Base-by-base conservation (phyloP, 2,329 filamentous ascomycete species). In the Sporothrix luriei region DNA sequence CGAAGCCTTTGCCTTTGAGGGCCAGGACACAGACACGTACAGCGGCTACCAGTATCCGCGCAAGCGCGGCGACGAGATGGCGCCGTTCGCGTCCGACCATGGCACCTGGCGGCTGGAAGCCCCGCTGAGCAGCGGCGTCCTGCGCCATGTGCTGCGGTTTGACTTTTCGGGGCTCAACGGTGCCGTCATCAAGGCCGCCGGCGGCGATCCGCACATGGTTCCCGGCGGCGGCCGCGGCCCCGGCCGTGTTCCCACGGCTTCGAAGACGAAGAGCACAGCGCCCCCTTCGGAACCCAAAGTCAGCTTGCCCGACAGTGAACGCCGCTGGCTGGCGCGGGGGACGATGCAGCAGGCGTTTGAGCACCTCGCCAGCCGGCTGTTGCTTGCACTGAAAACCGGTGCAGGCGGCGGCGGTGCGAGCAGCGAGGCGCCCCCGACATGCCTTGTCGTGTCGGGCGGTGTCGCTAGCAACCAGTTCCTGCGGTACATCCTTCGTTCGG, bases 391-490 rank as follows among this genome's bases (percentile, higher is more conserved):
- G 11, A 76, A 80, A 68, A 72, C 73, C n/a, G 59, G 51, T 3
- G 65, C 57, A 33, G 62, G 38, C 6, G 57, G 57, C 3, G 52
- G 69, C 48, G 43, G 9, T 6, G 65, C 40, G 4, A 4, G 57
- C 70, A 40, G 43, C 10, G 61, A 49, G 7, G 9, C 69, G 71
- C 52, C 54, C 40, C 48, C 51, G 67, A 71, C 48, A 10, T 72
- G n/a, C 0, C 81, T 98, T 4, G 92, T 98, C 11, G 85, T 98
- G 4, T 91, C 93, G 51, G 95, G 95, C 40, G 95, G 95, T 29
- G 95, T 99, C 7, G 95, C 94, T 9, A 90, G 91, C 66, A 98
- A 97, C 78, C 79, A 80, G 66, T 97, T 91, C 78, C 82, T 99
- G 54, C 86, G 89, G 78, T 85, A 89, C 75, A 84, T 98, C 55